These are phyloP conservation scores for Aspergillus ochraceoroseus DNA, from an alignment of 2,329 filamentous ascomycete genomes.

Conservation along the genomic window DNA sequence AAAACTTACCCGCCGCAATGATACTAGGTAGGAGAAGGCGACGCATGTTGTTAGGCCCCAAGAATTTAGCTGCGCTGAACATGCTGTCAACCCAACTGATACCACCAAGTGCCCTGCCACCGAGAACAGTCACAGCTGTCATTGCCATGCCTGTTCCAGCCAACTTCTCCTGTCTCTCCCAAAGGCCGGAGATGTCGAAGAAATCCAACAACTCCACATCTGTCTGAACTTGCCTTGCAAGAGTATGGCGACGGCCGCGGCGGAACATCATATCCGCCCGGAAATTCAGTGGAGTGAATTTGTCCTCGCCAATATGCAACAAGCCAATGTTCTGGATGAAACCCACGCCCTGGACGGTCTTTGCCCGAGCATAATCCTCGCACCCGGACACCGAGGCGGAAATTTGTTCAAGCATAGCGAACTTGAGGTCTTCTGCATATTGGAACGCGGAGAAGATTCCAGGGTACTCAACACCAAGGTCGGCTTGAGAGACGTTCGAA, in stretches of 20 bases:
- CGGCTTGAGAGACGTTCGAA: slow-evolving; percentile 65
- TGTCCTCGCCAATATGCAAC: slow-evolving; percentile 73
- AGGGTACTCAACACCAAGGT: slow-evolving; percentile 79
- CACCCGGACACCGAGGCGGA: slow-evolving; percentile 70
- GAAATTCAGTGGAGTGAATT: slow-evolving; percentile 82
- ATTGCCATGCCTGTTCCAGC: slow-evolving; percentile 92
- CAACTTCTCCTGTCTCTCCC: slow-evolving; percentile 90
- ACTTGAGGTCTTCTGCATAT: slow-evolving; percentile 88
- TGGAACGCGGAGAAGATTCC: slow-evolving; percentile 80
- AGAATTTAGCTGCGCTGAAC: slow-evolving; percentile 70
- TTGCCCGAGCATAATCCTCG: slow-evolving; percentile 76
- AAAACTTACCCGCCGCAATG: slow-evolving; percentile 66
- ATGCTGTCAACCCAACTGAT: slow-evolving; percentile 86
- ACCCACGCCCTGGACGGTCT: slow-evolving; percentile 75
- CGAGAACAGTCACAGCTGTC: slow-evolving; percentile 81
- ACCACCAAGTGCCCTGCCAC: slow-evolving; percentile 73
- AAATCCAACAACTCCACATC: slow-evolving; percentile 89
- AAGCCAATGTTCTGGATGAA: slow-evolving; percentile 84
- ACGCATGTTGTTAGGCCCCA: slow-evolving; percentile 76
- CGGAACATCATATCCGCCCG: slow-evolving; percentile 91
- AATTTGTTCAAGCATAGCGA: slow-evolving; percentile 86
- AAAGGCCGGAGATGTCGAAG: slow-evolving; percentile 75
- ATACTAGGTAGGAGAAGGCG: slow-evolving; percentile 76
- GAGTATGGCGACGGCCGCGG: slow-evolving; percentile 65
- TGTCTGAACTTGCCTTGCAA: slow-evolving; percentile 80